Percentiles rank a stretch among this genome's conserved stretches.
These are phyloP conservation scores for Hansenula anomala DNA, from an alignment of 1,139 yeast species.

Conservation along the genomic window DNA sequence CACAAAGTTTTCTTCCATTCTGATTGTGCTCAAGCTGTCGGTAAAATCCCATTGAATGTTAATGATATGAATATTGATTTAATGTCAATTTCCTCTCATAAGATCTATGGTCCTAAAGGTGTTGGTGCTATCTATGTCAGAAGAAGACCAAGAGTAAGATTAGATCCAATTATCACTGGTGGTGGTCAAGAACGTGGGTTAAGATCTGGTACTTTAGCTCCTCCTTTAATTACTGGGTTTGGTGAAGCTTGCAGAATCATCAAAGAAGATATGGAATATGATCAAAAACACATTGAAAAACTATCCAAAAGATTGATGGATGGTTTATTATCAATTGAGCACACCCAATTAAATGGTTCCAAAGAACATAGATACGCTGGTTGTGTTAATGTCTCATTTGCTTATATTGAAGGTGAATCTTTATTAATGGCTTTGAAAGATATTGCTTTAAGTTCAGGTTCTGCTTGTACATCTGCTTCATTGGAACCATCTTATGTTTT, in stretches of 20 bases:
- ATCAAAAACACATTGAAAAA: conserved; percentile 60
- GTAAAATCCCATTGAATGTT: conserved; percentile 89
- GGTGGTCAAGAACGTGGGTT: conserved; percentile 99
- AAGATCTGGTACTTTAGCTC: conserved; percentile 94
- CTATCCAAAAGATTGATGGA: conserved; percentile 69
- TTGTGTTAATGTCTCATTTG: conserved; percentile 94
- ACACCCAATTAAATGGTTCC: conserved; percentile 88
- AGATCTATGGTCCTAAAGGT: conserved; percentile 98
- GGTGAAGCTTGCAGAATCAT: conserved; percentile 96
- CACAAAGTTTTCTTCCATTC: conserved; percentile 94
- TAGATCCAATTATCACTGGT: conserved; percentile 92
- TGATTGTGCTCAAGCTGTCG: conserved; percentile 98
- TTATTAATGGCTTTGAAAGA: conserved; percentile 95
- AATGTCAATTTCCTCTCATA: conserved; percentile 91
- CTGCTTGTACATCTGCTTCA: conserved; percentile 99
- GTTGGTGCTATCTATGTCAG: conserved; percentile 93
- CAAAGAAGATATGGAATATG: conserved; percentile 68
- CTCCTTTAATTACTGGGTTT: conserved; percentile 91
- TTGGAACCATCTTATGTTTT: conserved; percentile 95
- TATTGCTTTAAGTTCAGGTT: conserved; percentile 92
- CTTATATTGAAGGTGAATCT: conserved; percentile 97
- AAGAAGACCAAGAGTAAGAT: conserved; percentile 97
- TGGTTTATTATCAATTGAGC: conserved; percentile 77
- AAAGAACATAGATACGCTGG: conserved; percentile 73
- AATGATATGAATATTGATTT: conserved; percentile 90